A percentile compares a stretch with the other conserved stretches of the same genome.
Evolutionary conservation across 2,329 filamentous ascomycete genomes (phyloP).

Genomic region (Trichoderma guizhouense): DNA sequence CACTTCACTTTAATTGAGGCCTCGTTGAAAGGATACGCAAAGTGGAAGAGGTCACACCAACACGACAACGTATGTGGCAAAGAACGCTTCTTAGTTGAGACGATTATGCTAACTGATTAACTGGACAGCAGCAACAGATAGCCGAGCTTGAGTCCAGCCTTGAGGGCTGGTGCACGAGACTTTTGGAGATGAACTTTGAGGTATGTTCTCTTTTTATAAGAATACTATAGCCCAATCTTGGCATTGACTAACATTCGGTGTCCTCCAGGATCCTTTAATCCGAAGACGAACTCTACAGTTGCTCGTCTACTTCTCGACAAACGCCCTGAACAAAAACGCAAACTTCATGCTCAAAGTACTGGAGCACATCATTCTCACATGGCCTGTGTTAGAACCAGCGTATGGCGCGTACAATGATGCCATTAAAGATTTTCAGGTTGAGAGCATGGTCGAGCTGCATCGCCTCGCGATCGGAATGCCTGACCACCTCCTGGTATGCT

Average conservation of each 20-base stretch:
- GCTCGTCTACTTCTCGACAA: constrained; percentile 80
- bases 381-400: constrained; percentile 68
- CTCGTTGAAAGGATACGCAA: constrained; percentile 81
- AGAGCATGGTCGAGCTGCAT: constrained; percentile 84
- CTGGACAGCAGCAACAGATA: constrained; percentile 50
- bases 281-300: constrained; percentile 78
- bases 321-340: constrained; percentile 71
- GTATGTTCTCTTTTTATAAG: constrained; percentile 29
- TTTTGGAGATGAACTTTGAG: constrained; percentile 70
- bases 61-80: constrained; percentile 30
- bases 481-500: constrained; percentile 71
- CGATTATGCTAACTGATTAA: constrained; percentile 22
- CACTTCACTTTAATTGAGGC: constrained; percentile 88
- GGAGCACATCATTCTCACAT: constrained; percentile 84
- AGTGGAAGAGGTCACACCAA: constrained; percentile 56
- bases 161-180: constrained; percentile 67
- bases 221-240: not conserved
- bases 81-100: not conserved
- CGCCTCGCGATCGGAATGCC: constrained; percentile 86
- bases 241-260: not conserved
- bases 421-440: constrained; percentile 80
- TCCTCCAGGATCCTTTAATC: constrained; percentile 68
- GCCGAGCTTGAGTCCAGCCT: constrained; percentile 60
- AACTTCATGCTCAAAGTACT: constrained; percentile 84
- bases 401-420: constrained; percentile 77